Evolutionary conservation across 768 basidiomycete species (phyloP), one percentile per base, ranked within the genome.

Genomic region (Podaxis sp.): DNA sequence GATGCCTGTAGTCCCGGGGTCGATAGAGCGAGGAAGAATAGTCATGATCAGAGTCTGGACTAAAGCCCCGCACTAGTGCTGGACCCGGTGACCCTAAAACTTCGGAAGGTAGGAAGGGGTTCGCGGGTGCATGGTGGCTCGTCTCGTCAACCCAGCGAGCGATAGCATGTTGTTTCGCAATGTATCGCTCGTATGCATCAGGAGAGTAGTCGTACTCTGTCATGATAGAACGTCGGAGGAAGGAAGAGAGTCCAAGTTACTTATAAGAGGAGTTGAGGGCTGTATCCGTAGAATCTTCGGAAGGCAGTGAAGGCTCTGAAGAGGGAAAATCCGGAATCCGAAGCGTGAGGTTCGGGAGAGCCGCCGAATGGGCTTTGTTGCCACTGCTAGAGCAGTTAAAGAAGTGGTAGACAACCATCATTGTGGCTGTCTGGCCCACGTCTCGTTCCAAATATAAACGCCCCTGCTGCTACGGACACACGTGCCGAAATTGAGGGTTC

Each of bases 191-290:
- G 40, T 56, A 57, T 20, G 66, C 66, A 8, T 63, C 56, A 5
- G 66, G 66, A 20, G 66, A 67, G 53, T 67, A 67, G 66, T 67
- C 66, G 66, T 67, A 67, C 46, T 67, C 66, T 4, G 66, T 67
- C 66, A 67, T 67, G 44, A 36, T 37, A 57, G 22, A 30, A 56
- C 4, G 38, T 46, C 50, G 40, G 51, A 41, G 46, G n/a, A 8
- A 1, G 17, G 49, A 48, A 11, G 49, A 40, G 46, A 38, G 28
- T 2, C 22, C 54, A 15, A 22, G 12, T 17, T 20, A 10, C 15
- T 56, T 56, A 56, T 24, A 56, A 20, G 38, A 20, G 2, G 48
- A 20, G 1, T 15, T 20, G n/a, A 40, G 37, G 54, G 36, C 38
- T 56, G 54, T 56, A 56, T 8, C 38, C 37, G 17, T 11, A 40